Conservation (phyloP, 345 rosid species). For the Camelina neglecta region DNA sequence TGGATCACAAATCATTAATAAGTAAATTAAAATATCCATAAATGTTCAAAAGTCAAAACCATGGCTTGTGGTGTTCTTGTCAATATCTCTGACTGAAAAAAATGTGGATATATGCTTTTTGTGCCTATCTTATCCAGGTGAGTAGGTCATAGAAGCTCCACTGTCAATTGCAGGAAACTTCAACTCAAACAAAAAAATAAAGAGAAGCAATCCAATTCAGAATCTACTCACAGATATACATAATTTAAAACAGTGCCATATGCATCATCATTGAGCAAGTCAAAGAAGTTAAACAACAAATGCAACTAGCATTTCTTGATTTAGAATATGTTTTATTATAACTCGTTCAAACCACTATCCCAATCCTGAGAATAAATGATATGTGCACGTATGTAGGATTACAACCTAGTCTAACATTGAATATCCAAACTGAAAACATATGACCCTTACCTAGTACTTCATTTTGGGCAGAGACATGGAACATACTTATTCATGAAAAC, state of each 20-base stretch:
- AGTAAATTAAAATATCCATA: background rate
- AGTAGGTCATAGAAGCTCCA: background rate
- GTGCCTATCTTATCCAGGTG: conserved; percentile 14
- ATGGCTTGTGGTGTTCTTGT: background rate
- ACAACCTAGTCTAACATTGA: background rate
- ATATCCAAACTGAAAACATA: conserved; percentile 3
- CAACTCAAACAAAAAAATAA: conserved; percentile 6
- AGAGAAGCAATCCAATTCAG: conserved; percentile 13
- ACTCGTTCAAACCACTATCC: conserved; percentile 12
- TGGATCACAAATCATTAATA: background rate
- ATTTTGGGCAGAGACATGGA: background rate
- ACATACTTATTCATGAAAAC: conserved; percentile 7
- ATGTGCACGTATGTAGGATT: conserved; percentile 19
- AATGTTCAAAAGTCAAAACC: background rate
- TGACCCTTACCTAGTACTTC: conserved; percentile 12
- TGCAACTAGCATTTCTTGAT: conserved; percentile 29
- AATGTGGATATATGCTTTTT: background rate
- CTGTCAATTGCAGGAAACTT: conserved; percentile 19
- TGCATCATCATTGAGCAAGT: conserved; percentile 4
- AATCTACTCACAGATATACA: background rate
- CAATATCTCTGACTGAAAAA: background rate
- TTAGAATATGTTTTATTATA: conserved; percentile 7
- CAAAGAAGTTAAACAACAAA: conserved; percentile 23
- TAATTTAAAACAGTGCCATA: background rate
- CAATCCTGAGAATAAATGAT: background rate